Conservation (phyloP, 225 moss, liverwort and hornwort genomes). For the Sphagnum tenellum region DNA sequence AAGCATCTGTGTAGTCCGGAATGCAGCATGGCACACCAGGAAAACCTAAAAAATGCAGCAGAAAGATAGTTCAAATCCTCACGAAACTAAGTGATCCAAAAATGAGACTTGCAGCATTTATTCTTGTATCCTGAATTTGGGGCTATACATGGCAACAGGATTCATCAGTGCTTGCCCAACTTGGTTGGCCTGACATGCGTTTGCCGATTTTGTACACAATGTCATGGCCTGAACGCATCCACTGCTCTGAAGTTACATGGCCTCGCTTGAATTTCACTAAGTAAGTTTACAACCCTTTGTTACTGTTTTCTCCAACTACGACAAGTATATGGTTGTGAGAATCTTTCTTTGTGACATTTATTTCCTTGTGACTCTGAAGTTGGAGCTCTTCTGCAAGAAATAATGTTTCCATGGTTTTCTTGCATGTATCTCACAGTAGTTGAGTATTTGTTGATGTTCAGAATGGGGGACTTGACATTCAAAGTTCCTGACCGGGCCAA, state of each 20-base stretch:
- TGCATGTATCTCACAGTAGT: too few relatives aligned
- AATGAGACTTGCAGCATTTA: too few relatives aligned
- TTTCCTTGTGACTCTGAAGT: too few relatives aligned
- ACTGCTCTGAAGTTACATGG: slow-evolving; percentile 89
- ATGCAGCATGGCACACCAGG: too few relatives aligned
- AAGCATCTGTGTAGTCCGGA: too few relatives aligned
- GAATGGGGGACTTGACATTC: slow-evolving; percentile 87
- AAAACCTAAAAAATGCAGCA: too few relatives aligned
- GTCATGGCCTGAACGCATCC: slow-evolving; percentile 90
- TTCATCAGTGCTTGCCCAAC: slow-evolving; percentile 82
- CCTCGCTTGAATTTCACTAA: slow-evolving; percentile 88
- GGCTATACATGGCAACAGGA: slow-evolving; percentile 31
- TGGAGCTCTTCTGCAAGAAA: too few relatives aligned
- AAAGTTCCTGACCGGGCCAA: slow-evolving; percentile 68
- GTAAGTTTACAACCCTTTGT: slow-evolving; percentile 19
- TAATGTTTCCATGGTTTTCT: too few relatives aligned
- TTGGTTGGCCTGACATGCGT: slow-evolving; percentile 99
- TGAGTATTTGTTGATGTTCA: slow-evolving; percentile 14
- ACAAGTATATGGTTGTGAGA: background rate
- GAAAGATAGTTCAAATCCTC: too few relatives aligned
- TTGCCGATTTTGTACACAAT: slow-evolving; percentile 89
- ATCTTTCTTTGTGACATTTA: background rate
- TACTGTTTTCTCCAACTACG: background rate
- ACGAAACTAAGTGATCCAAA: too few relatives aligned
- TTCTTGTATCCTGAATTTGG: background rate